Evolutionary conservation across 257 asterid species (phyloP).

Genomic region (Oldenlandia corymbosa): DNA sequence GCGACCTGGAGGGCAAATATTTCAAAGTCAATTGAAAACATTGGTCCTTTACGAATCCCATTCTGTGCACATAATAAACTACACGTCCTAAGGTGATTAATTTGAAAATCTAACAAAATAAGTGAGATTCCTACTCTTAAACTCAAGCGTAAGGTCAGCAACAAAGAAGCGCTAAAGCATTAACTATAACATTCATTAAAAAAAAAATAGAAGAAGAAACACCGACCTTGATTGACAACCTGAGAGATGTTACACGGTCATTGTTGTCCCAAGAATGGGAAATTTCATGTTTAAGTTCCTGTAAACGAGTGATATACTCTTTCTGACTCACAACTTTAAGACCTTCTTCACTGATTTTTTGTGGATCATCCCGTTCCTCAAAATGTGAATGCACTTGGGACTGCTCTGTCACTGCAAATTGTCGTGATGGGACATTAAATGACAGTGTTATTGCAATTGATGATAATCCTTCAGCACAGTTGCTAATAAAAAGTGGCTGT

Average conservation of each 20-base stretch:
- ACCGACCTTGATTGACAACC: conserved; percentile 75
- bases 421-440: conserved; percentile 1
- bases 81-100: not conserved
- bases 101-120: not conserved
- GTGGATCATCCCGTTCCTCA: conserved; percentile 56
- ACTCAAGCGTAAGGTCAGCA: not conserved
- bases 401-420: conserved; percentile 43
- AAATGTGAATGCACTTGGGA: conserved; percentile 41
- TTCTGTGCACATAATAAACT: no score
- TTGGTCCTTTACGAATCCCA: no score
- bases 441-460: not conserved
- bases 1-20: conserved; percentile 50
- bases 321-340: conserved; percentile 49
- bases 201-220: not conserved
- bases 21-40: conserved; percentile 8
- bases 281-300: conserved; percentile 63
- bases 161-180: not conserved
- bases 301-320: conserved; percentile 59
- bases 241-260: conserved; percentile 73
- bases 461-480: not conserved
- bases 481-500: not conserved
- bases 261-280: conserved; percentile 62
- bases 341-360: conserved; percentile 49
- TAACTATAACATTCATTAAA: not conserved
- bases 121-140: not conserved